Base-by-base conservation (phyloP, 2,329 filamentous ascomycete genomes). In the Arthrobotrys musiformis region DNA sequence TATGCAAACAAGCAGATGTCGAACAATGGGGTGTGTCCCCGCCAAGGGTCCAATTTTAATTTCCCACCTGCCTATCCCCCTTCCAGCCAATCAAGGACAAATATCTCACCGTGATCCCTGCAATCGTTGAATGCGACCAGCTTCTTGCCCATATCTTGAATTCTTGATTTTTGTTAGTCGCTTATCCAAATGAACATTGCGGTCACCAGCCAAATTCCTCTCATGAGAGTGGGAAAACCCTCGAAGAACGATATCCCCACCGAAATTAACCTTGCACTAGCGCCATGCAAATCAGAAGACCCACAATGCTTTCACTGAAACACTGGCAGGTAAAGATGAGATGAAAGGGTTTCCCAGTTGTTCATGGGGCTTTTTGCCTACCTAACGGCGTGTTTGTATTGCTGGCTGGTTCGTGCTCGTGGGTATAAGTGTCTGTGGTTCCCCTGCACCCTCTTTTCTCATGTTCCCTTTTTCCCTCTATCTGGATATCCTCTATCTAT, bases 261-360 rank as follows among this genome's bases (percentile, higher is more conserved):
- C 33, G 50, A 74, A 74, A 74, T 74, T 74, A 74, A 68, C 62
- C 70, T 74, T 62, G 50, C 52, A 62, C 61, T 74, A 67, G 69
- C 61, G 61, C 61, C 61, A 62, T 61, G 70, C 70, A 67, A 67
- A 67, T 44, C 40, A 74, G 61, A 74, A 58, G 70, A 54, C 70
- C 70, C 62, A 61, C 68, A 56, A 40, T 30, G 30, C 54, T 72
- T 37, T 46, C 58, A 64, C 72, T 76, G 72, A 76, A 76, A 76
- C 72, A 76, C 37, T 76, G 64, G 64, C 72, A 70, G 68, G 68
- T 70, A 63, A 76, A 76, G 63, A 76, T 76, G 72, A 76, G 72
- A 76, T 76, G 72, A 76, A 76, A 76, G 66, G 72, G 72, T 68
- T 44, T 60, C 56, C 72, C 58, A 76, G 42, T 52, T 56, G 35